Conservation (phyloP, 1,284 basidiomycete genomes). For the Malassezia japonica region DNA sequence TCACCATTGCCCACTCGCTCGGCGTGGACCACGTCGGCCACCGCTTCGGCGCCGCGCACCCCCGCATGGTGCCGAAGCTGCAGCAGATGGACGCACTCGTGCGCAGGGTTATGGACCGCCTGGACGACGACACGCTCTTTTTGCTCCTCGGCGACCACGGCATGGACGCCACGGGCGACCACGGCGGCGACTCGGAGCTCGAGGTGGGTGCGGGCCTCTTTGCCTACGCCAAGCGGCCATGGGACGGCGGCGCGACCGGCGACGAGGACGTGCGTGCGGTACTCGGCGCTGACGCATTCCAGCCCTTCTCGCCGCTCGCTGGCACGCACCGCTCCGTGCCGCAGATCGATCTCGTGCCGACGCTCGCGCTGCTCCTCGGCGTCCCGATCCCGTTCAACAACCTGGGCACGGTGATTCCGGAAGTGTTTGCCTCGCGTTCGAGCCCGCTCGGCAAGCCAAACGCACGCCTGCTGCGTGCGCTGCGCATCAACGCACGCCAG, state of each 20-base stretch:
- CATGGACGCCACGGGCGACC: slow-evolving; percentile 90
- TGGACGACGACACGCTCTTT: slow-evolving; percentile 55
- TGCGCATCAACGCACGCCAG: slow-evolving; percentile 66
- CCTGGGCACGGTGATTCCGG: slow-evolving; percentile 80
- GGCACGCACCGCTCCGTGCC: slow-evolving; percentile 60
- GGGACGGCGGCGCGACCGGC: not conserved
- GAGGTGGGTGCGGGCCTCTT: slow-evolving; percentile 81
- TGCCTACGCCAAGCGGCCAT: slow-evolving; percentile 57
- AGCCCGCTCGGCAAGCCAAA: slow-evolving; percentile 4
- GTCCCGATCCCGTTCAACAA: slow-evolving; percentile 92
- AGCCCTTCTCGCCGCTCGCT: slow-evolving; percentile 33
- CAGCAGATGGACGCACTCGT: slow-evolving; percentile 52
- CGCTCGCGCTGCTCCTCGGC: slow-evolving; percentile 79
- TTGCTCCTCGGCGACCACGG: slow-evolving; percentile 93
- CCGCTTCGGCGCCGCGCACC: slow-evolving; percentile 77
- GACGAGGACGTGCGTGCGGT: slow-evolving; percentile 10
- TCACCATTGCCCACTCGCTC: slow-evolving; percentile 87
- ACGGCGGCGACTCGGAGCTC: slow-evolving; percentile 78
- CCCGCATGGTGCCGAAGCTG: slow-evolving; percentile 74
- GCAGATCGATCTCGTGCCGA: slow-evolving; percentile 89
- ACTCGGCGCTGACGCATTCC: slow-evolving; percentile 13
- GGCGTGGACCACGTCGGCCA: slow-evolving; percentile 97
- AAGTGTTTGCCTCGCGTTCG: slow-evolving; percentile 58
- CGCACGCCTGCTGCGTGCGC: slow-evolving; percentile 56
- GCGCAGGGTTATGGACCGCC: slow-evolving; percentile 19